Conservation (phyloP, 768 basidiomycete species). For the Mycena metata region DNA sequence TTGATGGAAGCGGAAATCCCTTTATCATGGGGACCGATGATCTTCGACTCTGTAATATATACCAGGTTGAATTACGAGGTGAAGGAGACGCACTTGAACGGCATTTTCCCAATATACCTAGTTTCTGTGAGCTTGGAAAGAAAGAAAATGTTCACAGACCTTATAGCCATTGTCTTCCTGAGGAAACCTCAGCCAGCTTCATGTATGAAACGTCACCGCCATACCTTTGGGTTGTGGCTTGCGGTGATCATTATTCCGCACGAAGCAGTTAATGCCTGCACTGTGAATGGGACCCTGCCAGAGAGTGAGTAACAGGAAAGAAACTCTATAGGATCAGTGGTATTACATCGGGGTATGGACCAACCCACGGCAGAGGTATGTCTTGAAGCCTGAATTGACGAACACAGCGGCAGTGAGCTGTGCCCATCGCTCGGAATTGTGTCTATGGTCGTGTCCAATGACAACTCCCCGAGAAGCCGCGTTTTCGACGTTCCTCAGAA, state of each 20-base stretch:
- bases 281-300: slow-evolving; percentile 82
- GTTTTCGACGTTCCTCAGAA: slow-evolving; percentile 63
- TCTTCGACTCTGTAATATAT: slow-evolving; percentile 57
- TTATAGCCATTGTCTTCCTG: slow-evolving; percentile 93
- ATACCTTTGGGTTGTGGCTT: slow-evolving; percentile 90
- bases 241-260: slow-evolving; percentile 96
- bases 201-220: too few relatives aligned
- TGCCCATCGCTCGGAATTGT: slow-evolving; percentile 86
- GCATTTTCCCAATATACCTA: slow-evolving; percentile 94
- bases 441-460: slow-evolving; percentile 88
- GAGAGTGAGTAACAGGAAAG: not conserved
- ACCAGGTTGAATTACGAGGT: slow-evolving; percentile 2
- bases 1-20: slow-evolving; percentile 80
- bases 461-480: slow-evolving; percentile 78
- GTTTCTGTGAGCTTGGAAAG: slow-evolving; percentile 12
- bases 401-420: slow-evolving; percentile 81
- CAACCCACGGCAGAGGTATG: slow-evolving; percentile 75
- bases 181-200: not conserved
- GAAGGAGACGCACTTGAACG: slow-evolving; percentile 69
- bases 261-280: slow-evolving; percentile 75
- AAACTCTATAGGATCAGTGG: not conserved
- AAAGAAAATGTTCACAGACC: slow-evolving; percentile 49
- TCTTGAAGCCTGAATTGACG: slow-evolving; percentile 71
- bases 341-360: slow-evolving; percentile 85
- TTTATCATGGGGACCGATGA: slow-evolving; percentile 85